These are phyloP conservation scores for Aspergillus diversus DNA, from an alignment of 495 filamentous ascomycete species.

Conservation along the genomic window DNA sequence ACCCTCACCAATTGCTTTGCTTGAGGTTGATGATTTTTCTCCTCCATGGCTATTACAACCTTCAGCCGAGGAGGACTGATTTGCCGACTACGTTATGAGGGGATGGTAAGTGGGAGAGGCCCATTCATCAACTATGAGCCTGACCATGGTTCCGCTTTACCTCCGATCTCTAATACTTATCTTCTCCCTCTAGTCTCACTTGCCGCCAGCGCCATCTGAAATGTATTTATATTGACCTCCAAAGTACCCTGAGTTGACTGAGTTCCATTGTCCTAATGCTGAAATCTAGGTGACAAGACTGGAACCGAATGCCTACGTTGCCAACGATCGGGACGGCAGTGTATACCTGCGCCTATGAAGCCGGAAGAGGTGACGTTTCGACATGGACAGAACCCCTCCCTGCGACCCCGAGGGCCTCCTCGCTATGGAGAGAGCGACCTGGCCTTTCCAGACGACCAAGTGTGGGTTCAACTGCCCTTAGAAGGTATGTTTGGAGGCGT, in stretches of 20 bases:
- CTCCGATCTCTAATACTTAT: constrained; percentile 11
- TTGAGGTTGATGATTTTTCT: constrained; percentile 20
- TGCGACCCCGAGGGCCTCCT: constrained; percentile 44
- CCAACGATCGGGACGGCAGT: constrained; percentile 48
- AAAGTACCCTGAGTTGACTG: constrained; percentile 1
- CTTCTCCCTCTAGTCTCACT: constrained; percentile 37
- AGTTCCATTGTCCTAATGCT: constrained; percentile 12
- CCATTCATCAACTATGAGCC: background rate
- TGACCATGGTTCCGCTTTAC: constrained; percentile 1
- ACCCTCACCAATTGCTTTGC: constrained; percentile 15
- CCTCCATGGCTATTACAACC: constrained; percentile 29
- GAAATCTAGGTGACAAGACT: constrained; percentile 44
- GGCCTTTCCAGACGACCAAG: constrained; percentile 43
- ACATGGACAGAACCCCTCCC: constrained; percentile 48
- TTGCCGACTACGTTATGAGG: constrained; percentile 45
- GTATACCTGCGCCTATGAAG: constrained; percentile 44
- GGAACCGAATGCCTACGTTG: constrained; percentile 46
- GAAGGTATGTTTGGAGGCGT: constrained; percentile 30
- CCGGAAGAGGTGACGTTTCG: constrained; percentile 49
- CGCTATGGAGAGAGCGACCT: constrained; percentile 50
- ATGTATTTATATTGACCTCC: constrained; percentile 32
- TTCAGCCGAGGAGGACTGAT: constrained; percentile 22
- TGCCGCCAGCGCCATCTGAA: constrained; percentile 53
- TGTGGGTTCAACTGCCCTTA: constrained; percentile 39
- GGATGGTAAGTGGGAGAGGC: constrained; percentile 43